Evolutionary conservation across 306 rosid genomes (phyloP).

Genomic region (Gastrolobium villosum): DNA sequence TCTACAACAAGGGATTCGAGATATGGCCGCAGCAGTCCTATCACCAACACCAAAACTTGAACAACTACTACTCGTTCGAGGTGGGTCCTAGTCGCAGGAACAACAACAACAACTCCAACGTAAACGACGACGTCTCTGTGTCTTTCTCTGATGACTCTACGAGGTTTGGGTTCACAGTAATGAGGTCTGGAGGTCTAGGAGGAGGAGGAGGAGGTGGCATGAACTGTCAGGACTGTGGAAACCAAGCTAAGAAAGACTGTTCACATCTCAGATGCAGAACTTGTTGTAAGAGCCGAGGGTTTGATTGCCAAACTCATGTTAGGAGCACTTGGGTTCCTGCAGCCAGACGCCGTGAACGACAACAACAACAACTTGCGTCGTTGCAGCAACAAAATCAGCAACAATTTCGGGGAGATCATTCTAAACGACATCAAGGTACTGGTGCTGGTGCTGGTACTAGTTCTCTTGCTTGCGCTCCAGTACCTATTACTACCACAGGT

Average conservation of each 20-base stretch:
- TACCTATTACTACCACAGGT: conserved; percentile 85
- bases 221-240: conserved; percentile 97
- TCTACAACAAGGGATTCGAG: conserved; percentile 82
- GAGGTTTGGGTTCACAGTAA: conserved; percentile 70
- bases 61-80: conserved; percentile 73
- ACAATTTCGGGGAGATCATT: conserved; percentile 51
- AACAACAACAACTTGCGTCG: conserved; percentile 72
- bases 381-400: conserved; percentile 60
- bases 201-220: conserved; percentile 51
- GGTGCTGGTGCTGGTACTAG: neutral
- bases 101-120: conserved; percentile 29
- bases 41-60: conserved; percentile 57
- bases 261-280: conserved; percentile 85
- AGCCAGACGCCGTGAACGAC: conserved; percentile 89
- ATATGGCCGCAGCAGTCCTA: conserved; percentile 83
- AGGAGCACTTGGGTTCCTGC: conserved; percentile 99
- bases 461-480: conserved; percentile 68
- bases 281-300: conserved; percentile 97
- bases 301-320: conserved; percentile 90
- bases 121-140: conserved; percentile 49
- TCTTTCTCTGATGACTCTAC: conserved; percentile 67
- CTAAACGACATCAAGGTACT: conserved; percentile 59
- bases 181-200: conserved; percentile 63
- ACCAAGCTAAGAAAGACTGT: conserved; percentile 97
- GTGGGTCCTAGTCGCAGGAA: conserved; percentile 66